These are phyloP conservation scores for Vicia sativa DNA, from an alignment of 306 rosid genomes.

Conservation along the genomic window DNA sequence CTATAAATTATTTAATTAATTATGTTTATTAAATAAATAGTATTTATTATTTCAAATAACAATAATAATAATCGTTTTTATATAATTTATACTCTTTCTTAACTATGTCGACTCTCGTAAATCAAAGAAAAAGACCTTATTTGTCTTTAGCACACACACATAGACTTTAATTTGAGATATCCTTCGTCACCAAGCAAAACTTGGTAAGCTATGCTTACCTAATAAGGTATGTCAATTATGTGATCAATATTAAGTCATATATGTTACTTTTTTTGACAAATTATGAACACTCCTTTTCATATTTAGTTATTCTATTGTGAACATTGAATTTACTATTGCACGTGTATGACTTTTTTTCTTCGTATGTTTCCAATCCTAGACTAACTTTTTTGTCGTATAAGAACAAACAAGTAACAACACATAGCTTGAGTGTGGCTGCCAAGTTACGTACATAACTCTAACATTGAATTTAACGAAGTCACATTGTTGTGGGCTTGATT, in stretches of 20 bases:
- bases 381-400: background rate
- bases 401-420: background rate
- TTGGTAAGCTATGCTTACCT: background rate
- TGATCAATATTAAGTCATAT: background rate
- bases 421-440: conserved; percentile 28
- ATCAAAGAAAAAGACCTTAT: background rate
- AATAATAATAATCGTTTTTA: too few relatives aligned
- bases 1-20: too few relatives aligned
- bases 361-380: background rate
- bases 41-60: too few relatives aligned
- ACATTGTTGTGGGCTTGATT: background rate
- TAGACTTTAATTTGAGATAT: background rate
- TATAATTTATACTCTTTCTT: background rate
- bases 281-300: background rate
- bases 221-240: background rate
- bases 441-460: conserved; percentile 20
- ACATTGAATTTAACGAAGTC: conserved; percentile 2
- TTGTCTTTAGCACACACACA: background rate
- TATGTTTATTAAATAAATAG: too few relatives aligned
- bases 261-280: too few relatives aligned
- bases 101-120: background rate
- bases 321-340: conserved; percentile 4
- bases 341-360: conserved; percentile 19
- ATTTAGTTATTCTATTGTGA: background rate
- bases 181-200: background rate